Evolutionary conservation across 495 filamentous ascomycete species (phyloP).

Genomic region (Talaromyces stipitatus): DNA sequence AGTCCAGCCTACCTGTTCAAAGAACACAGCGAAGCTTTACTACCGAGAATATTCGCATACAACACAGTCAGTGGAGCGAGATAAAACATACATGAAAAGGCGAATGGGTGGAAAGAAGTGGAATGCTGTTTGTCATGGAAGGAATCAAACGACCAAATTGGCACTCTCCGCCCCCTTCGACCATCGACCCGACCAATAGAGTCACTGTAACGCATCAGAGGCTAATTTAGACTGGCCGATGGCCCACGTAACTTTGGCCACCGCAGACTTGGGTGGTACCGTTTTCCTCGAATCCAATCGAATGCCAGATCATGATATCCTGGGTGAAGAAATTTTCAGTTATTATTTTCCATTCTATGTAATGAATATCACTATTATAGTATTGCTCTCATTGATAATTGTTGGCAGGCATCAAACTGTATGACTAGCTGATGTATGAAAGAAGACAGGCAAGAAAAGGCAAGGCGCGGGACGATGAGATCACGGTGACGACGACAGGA

Average conservation of each 20-base stretch:
- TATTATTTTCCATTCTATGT: too few relatives aligned
- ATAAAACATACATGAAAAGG: too few relatives aligned
- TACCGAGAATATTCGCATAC: too few relatives aligned
- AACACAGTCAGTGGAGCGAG: too few relatives aligned
- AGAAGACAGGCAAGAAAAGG: not conserved
- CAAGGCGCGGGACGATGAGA: constrained; percentile 15
- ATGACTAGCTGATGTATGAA: too few relatives aligned
- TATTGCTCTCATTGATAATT: too few relatives aligned
- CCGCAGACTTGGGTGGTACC: not conserved
- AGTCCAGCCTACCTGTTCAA: too few relatives aligned
- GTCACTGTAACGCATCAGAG: not conserved
- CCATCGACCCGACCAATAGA: not conserved
- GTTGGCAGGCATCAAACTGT: too few relatives aligned
- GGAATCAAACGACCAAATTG: not conserved
- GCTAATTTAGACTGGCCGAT: not conserved
- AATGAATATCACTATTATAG: too few relatives aligned
- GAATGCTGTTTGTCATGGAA: not conserved
- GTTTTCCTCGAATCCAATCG: not conserved
- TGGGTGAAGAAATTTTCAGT: too few relatives aligned
- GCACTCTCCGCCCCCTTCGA: not conserved
- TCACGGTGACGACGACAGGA: constrained; percentile 35
- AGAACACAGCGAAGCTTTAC: too few relatives aligned
- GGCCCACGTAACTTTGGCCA: not conserved
- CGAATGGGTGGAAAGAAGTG: not conserved
- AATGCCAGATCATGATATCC: too few relatives aligned